phyloP scores from a whole-genome alignment of 1,139 yeast genomes.

The Arxiozyma bovina region DNA sequence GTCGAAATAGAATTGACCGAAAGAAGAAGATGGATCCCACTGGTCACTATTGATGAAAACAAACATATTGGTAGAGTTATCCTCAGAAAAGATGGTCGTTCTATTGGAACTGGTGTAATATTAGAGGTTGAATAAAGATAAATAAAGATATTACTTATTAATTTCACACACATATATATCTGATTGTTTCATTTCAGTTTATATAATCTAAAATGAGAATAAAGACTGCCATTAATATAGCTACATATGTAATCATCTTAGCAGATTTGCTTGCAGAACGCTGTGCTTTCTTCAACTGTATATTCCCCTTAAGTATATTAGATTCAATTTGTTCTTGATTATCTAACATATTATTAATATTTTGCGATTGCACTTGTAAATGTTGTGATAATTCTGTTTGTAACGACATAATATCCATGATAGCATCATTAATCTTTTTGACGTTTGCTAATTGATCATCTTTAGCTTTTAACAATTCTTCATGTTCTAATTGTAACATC shows the following conservation, averaged over 20 bases:
- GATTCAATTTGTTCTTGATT: conserved; percentile 62
- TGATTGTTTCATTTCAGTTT: conserved; percentile 13
- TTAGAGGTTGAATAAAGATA: conserved; percentile 14
- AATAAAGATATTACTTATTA: not conserved
- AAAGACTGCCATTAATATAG: conserved; percentile 54
- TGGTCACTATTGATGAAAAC: conserved; percentile 51
- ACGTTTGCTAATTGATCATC: conserved; percentile 61
- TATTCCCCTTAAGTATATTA: conserved; percentile 69
- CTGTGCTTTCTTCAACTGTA: conserved; percentile 62
- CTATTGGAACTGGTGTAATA: conserved; percentile 81
- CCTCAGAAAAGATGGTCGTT: conserved; percentile 73
- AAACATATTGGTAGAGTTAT: conserved; percentile 72
- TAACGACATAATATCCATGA: conserved; percentile 69
- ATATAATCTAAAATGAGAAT: conserved; percentile 51
- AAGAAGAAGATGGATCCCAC: conserved; percentile 43
- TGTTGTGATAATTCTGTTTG: conserved; percentile 74
- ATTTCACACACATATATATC: not conserved
- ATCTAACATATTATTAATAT: conserved; percentile 56
- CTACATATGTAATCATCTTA: conserved; percentile 50
- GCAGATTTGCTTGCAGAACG: conserved; percentile 64
- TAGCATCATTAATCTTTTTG: conserved; percentile 63
- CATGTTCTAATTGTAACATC: conserved; percentile 63
- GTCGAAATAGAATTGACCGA: conserved; percentile 59
- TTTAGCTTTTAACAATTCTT: conserved; percentile 52
- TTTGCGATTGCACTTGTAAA: conserved; percentile 65